Percentiles rank a stretch among this genome's conserved stretches.
Evolutionary conservation across 129 eudicot species (phyloP).

Genomic region (Deinandra increscens): DNA sequence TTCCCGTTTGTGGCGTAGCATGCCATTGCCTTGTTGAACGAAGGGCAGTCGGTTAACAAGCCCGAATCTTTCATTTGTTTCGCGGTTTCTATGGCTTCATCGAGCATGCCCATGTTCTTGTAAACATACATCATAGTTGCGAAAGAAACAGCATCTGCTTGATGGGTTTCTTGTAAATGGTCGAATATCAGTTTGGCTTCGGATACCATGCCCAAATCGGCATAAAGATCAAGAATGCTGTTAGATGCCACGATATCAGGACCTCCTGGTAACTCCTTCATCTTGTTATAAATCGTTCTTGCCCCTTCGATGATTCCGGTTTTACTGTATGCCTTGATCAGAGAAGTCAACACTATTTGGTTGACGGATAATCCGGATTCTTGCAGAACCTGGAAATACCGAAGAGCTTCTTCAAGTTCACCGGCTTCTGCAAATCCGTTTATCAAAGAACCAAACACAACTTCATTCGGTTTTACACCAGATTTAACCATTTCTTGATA

Average conservation of each 20-base stretch:
- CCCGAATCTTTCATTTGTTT: slow-evolving; percentile 64
- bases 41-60: slow-evolving; percentile 46
- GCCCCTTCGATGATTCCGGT: slow-evolving; percentile 68
- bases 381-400: slow-evolving; percentile 60
- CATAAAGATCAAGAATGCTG: slow-evolving; percentile 70
- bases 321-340: slow-evolving; percentile 78
- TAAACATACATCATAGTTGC: slow-evolving; percentile 77
- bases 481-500: slow-evolving; percentile 58
- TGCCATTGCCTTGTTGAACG: slow-evolving; percentile 78
- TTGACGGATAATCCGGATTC: slow-evolving; percentile 61
- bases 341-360: slow-evolving; percentile 64
- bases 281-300: slow-evolving; percentile 47
- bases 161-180: slow-evolving; percentile 43
- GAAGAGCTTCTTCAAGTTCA: slow-evolving; percentile 57
- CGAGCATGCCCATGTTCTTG: slow-evolving; percentile 78
- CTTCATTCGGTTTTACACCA: slow-evolving; percentile 66
- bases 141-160: slow-evolving; percentile 63
- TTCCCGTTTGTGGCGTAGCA: slow-evolving; percentile 67
- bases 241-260: slow-evolving; percentile 85
- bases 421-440: slow-evolving; percentile 72
- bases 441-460: slow-evolving; percentile 76
- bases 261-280: slow-evolving; percentile 66
- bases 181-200: slow-evolving; percentile 61
- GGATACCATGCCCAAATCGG: slow-evolving; percentile 71
- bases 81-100: slow-evolving; percentile 66